Evolutionary conservation across 2,329 filamentous ascomycete genomes (phyloP), one percentile per base, ranked within the genome.

Genomic region (Epichloe scottii): DNA sequence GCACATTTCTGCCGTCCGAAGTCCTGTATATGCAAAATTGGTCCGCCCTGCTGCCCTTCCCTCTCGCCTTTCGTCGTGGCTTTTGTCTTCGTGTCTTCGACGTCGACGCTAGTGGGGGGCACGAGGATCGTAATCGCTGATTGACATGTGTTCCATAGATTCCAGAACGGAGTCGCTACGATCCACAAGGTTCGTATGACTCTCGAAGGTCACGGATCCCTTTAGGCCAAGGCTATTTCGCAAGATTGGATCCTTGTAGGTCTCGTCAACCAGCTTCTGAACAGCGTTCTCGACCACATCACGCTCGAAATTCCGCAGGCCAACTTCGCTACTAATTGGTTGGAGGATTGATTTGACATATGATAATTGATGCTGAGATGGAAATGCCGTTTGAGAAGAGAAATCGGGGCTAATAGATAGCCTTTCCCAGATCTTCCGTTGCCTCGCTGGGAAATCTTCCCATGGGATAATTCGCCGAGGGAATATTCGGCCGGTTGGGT

Each of bases 401-500:
- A 68, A 68, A 4, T 53, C 53, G 45, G 51, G 21, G 17, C 50
- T 49, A 17, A 26, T 8, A 3, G 60, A 55, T 15, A 70, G 58
- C 7, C 55, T n/a, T 17, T 62, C 44, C 64, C 59, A 70, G 21
- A 66, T 58, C 6, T 60, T 33, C 53, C 66, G 57, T 55, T 71
- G 62, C 47, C 50, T 49, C 33, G n/a, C 44, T 46, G 59, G 46
- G 46, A 68, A 71, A 49, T 62, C 56, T 14, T 61, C 46, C 66
- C 62, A 71, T 2, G 62, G 66, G 21, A 67, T 55, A 34, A 72
- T 69, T 44, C 60, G 60, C 55, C 50, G 54, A 53, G 68, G 67
- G 51, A 54, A 69, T 14, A 65, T 52, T 49, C 64, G 62, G 43
- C 65, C 63, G 46, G 52, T 54, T 8, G 63, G 62, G 44, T 68